Base-by-base conservation (phyloP, 768 basidiomycete species). In the Tricholoma furcatifolium region DNA sequence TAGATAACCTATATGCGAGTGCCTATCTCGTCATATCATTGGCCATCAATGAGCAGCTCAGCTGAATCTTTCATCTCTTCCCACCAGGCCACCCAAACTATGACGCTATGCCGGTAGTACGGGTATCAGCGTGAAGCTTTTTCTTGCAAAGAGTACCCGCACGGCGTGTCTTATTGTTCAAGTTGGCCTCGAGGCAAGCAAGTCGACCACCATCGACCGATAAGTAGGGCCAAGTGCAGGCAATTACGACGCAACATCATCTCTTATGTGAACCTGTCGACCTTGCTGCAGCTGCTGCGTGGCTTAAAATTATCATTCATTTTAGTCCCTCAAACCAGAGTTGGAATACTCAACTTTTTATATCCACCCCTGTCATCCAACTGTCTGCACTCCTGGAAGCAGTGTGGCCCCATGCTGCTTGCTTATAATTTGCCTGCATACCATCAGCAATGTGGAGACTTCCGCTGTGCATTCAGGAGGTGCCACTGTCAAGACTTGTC, bases 1-100 rank as follows among this genome's bases (percentile, higher is more conserved):
- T 43, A 53, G 50, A 45, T 53, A 55, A 44, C 36, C 49, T 49
- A 56, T 52, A 36, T 21, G 43, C 39, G n/a, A n/a, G n/a, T n/a
- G n/a, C n/a, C n/a, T n/a, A n/a, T n/a, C n/a, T n/a, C n/a, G n/a
- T n/a, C n/a, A n/a, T n/a, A n/a, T 27, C 27, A 27, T 27, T 27
- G 27, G 27, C 4, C 35, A 46, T n/a, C n/a, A n/a, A n/a, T n/a
- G n/a, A n/a, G n/a, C n/a, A n/a, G n/a, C n/a, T n/a, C n/a, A n/a
- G n/a, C n/a, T n/a, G n/a, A n/a, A n/a, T n/a, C 31, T 24, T 49
- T 50, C 36, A 30, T 49, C 30, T 41, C 46, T 34, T 39, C 43
- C 40, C 38, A 49, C 23, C 38, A 15, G 43, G 43, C 42, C 36
- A 57, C 53, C 49, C 40, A 43, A 35, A 44, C 54, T 47, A 43